Evolutionary conservation across 1,139 yeast species (phyloP), one percentile per base, ranked within the genome.

Genomic region (Diutina ranongensis): DNA sequence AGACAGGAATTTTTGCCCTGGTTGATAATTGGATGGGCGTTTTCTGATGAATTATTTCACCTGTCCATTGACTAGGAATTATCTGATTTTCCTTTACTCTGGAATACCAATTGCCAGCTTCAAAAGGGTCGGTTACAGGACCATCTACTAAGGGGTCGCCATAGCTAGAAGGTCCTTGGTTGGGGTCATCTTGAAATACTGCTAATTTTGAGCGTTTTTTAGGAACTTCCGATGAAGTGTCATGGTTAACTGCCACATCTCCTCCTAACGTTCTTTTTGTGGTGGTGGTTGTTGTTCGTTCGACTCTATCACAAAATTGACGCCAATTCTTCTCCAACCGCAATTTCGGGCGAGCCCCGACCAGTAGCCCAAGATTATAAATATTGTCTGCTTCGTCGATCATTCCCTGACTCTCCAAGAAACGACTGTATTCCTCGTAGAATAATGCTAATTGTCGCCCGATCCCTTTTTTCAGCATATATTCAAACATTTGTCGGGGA

Each of bases 371-470:
- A 47, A 72, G 62, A 49, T 71, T 67, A 54, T 76, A 78, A 0
- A 88, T 76, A 45, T 76, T 76, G 3, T 68, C 65, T 0, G 97
- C 95, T 52, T 83, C 87, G 5, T 59, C 57, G 46, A 63, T 60
- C 49, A 75, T 70, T 20, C 74, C 74, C 28, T 64, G 64, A 12
- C 68, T 51, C 54, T 84, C 95, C 50, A 83, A 64, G 49, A 69
- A 76, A 27, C 69, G 68, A 2, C 95, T 89, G 63, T 85, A 88
- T 51, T 80, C 85, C 56, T 87, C 95, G 56, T 88, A 92, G 57
- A 74, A 89, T 20, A 78, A 56, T 0, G 96, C 80, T 47, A 86
- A 65, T 41, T 71, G 68, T 35, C 59, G 59, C 0, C 96, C 97
- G 33, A 92, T 86, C 46, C 74, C 78, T 53, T 83, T 82, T 49